Evolutionary conservation across 2,329 filamentous ascomycete species (phyloP).

Genomic region (Colletotrichum sansevieriae): DNA sequence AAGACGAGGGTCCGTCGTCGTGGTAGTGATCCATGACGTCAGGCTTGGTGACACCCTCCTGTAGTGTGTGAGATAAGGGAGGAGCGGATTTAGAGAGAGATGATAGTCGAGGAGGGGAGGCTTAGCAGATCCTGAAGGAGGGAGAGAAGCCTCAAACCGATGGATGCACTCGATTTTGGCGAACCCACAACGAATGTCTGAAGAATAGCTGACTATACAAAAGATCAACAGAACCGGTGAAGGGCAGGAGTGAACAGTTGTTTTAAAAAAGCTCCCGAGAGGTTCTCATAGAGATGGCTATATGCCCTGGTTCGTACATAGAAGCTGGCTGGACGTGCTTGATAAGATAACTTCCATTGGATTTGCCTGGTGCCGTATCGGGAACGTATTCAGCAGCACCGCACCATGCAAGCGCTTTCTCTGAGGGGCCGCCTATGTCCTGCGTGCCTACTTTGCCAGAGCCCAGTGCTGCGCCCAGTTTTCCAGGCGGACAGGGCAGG

Average conservation of each 20-base stretch:
- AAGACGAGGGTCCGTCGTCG: constrained; percentile 32
- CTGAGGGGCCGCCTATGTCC: constrained; percentile 9
- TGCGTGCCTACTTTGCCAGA: no score
- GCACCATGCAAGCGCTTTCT: not conserved
- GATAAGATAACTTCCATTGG: constrained; percentile 14
- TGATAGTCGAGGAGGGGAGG: not conserved
- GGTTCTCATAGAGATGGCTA: not conserved
- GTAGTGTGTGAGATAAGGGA: constrained; percentile 11
- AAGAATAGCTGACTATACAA: no score
- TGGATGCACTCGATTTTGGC: no score
- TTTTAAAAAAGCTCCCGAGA: not conserved
- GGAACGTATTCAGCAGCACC: constrained; percentile 5
- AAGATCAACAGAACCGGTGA: no score
- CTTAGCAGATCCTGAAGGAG: not conserved
- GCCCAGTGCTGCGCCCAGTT: constrained; percentile 32
- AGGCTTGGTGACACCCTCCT: constrained; percentile 1
- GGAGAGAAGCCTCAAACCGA: not conserved
- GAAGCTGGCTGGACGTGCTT: constrained; percentile 23
- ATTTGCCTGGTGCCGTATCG: constrained; percentile 8
- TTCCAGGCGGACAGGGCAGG: constrained; percentile 28
- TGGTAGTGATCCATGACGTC: constrained; percentile 37
- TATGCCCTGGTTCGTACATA: constrained; percentile 17
- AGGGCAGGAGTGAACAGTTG: not conserved
- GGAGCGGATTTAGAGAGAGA: not conserved
- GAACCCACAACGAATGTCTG: no score